Conservation (phyloP, 75 land plant genomes). For the Sequoiadendron giganteum region DNA sequence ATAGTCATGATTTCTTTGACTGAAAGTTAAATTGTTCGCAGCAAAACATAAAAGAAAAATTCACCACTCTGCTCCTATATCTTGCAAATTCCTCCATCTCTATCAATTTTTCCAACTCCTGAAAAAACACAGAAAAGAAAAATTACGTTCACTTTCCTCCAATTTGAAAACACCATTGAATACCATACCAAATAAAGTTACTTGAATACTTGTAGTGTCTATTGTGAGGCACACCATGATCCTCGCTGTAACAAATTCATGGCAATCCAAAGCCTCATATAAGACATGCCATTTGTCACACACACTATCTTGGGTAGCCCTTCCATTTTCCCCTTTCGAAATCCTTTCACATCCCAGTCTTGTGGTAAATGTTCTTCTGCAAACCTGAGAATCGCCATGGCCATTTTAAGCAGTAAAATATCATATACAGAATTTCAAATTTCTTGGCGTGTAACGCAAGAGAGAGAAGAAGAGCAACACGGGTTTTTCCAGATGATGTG, state of each 20-base stretch:
- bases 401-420: background rate
- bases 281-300: conserved; percentile 33
- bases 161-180: background rate
- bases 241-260: conserved; percentile 17
- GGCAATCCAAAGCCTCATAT: conserved; percentile 19
- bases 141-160: background rate
- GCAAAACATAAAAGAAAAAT: conserved; percentile 44
- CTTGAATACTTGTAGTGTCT: conserved; percentile 21
- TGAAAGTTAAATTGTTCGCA: too few relatives aligned
- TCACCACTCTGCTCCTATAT: conserved; percentile 11
- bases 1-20: too few relatives aligned
- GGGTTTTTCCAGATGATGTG: background rate
- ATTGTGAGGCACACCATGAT: conserved; percentile 20
- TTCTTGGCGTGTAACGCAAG: too few relatives aligned
- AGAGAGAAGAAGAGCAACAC: background rate
- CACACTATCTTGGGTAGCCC: conserved; percentile 18
- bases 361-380: background rate
- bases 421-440: background rate
- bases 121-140: background rate
- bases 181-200: background rate
- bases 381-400: background rate
- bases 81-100: conserved; percentile 17
- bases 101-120: conserved; percentile 16
- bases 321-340: background rate
- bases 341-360: background rate